A percentile compares a stretch with the other conserved stretches of the same genome.
These are phyloP conservation scores for Acer campestre DNA, from an alignment of 345 rosid species.

Conservation along the genomic window DNA sequence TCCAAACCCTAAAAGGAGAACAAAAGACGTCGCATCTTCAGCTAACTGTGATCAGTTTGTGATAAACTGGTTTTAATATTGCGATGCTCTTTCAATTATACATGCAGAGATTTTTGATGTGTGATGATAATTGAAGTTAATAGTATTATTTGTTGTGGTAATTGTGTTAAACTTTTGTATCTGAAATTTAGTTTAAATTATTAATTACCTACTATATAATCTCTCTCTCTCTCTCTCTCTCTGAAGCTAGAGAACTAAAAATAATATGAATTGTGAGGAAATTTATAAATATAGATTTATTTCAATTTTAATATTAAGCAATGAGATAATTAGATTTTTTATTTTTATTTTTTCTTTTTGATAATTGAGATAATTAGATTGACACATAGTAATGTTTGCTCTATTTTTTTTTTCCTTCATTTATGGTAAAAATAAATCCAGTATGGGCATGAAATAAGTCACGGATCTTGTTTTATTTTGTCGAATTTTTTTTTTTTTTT, in stretches of 20 bases:
- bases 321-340: no score
- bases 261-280: no score
- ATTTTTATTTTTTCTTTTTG: no score
- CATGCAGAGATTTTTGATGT: neutral
- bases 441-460: no score
- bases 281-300: no score
- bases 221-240: neutral
- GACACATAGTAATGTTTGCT: no score
- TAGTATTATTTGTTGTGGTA: neutral
- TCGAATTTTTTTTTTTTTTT: no score
- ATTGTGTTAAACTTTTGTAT: neutral
- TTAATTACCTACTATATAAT: neutral
- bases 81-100: neutral
- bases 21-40: neutral
- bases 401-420: no score
- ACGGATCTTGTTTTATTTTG: no score
- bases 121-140: neutral
- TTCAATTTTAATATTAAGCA: no score
- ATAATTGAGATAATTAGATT: no score
- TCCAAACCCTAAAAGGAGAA: constrained; percentile 4
- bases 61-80: constrained; percentile 2
- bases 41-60: neutral
- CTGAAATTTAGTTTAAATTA: neutral
- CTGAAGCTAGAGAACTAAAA: neutral
- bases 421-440: no score